Evolutionary conservation across 73 alveolate genomes (phyloP).

Genomic region (Paramecium octaurelia): DNA sequence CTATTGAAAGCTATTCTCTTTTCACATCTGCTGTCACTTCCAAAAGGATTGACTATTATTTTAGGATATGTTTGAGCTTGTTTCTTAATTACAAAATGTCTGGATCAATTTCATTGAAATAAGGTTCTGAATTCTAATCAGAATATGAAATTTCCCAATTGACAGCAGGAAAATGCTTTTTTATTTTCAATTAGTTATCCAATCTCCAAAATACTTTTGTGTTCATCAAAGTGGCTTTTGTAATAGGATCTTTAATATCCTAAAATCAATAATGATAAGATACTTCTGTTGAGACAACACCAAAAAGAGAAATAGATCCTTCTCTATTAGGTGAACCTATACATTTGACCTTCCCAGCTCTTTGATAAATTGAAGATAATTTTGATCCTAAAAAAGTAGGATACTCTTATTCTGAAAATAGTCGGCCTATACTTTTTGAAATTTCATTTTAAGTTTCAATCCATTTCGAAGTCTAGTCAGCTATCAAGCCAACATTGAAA

Average conservation of each 20-base stretch:
- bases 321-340: conserved; percentile 93
- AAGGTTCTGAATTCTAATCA: conserved; percentile 82
- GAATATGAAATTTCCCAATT: conserved; percentile 94
- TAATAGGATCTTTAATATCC: conserved; percentile 98
- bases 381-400: conserved; percentile 84
- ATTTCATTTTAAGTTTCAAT: conserved; percentile 88
- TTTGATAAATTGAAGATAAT: conserved; percentile 93
- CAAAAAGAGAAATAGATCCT: conserved; percentile 82
- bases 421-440: conserved; percentile 83
- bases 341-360: conserved; percentile 96
- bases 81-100: conserved; percentile 88
- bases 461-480: conserved; percentile 89
- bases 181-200: conserved; percentile 94
- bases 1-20: conserved; percentile 92
- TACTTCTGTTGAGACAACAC: conserved; percentile 81
- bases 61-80: conserved; percentile 83
- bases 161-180: conserved; percentile 96
- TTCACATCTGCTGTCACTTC: conserved; percentile 90
- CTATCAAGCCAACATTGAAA: conserved; percentile 83
- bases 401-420: conserved; percentile 85
- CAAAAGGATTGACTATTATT: conserved; percentile 72
- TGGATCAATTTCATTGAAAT: conserved; percentile 83
- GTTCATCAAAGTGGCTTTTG: conserved; percentile 88
- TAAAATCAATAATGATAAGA: background rate
- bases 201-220: conserved; percentile 96